These are phyloP conservation scores for Phalaenopsis aphrodite DNA, from an alignment of 106 monocot genomes.

Conservation along the genomic window DNA sequence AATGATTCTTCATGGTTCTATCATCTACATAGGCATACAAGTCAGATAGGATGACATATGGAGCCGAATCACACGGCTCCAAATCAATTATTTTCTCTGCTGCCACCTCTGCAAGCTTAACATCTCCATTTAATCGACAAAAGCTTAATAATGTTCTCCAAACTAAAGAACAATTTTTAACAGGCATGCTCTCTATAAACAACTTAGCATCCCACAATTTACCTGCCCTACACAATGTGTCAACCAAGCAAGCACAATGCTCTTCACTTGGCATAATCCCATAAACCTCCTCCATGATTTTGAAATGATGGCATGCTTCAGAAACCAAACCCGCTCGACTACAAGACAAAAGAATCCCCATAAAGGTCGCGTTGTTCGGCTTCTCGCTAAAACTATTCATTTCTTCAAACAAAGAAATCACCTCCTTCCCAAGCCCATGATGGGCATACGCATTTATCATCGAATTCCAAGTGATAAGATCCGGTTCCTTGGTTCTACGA, in stretches of 20 bases:
- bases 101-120: slow-evolving; percentile 21
- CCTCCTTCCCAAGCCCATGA: slow-evolving; percentile 25
- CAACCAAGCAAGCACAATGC: slow-evolving; percentile 32
- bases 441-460: slow-evolving; percentile 25
- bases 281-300: slow-evolving; percentile 18
- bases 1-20: slow-evolving; percentile 9
- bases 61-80: slow-evolving; percentile 23
- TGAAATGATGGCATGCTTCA: slow-evolving; percentile 29
- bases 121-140: slow-evolving; percentile 29
- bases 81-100: slow-evolving; percentile 23
- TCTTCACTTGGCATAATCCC: slow-evolving; percentile 27
- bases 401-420: slow-evolving; percentile 13
- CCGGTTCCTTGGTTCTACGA: not conserved
- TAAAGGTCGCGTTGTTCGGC: slow-evolving; percentile 28
- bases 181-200: slow-evolving; percentile 19
- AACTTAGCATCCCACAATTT: slow-evolving; percentile 25
- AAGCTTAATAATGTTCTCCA: slow-evolving; percentile 30
- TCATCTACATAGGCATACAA: slow-evolving; percentile 23
- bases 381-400: slow-evolving; percentile 19
- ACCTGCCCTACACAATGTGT: slow-evolving; percentile 25
- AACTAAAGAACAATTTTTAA: slow-evolving; percentile 14
- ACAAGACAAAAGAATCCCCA: slow-evolving; percentile 27
- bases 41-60: slow-evolving; percentile 28
- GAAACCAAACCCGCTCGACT: slow-evolving; percentile 33
- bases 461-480: slow-evolving; percentile 35